Percentiles rank a stretch among this genome's conserved stretches.
These are phyloP conservation scores for Candolleomyces aberdarensis DNA, from an alignment of 768 basidiomycete genomes.

Conservation along the genomic window DNA sequence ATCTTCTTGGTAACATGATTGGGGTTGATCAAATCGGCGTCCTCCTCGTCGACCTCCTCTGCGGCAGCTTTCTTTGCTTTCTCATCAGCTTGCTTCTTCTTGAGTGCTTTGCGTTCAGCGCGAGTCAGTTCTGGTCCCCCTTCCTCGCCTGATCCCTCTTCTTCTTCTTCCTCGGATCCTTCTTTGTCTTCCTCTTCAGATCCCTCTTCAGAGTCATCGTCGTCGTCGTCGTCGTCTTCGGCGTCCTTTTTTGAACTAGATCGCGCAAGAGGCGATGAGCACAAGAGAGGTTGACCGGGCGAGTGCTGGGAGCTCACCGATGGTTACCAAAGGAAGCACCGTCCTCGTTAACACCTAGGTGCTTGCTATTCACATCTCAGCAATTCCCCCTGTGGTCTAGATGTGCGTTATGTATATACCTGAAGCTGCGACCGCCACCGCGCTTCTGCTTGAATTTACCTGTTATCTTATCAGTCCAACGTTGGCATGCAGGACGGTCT, in stretches of 20 bases:
- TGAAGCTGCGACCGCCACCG: conserved; percentile 85
- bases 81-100: conserved; percentile 72
- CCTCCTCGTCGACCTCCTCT: conserved; percentile 52
- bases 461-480: conserved; percentile 18
- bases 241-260: conserved; percentile 19
- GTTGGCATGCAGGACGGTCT: too few relatives aligned
- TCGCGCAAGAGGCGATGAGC: not conserved
- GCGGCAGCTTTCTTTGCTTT: conserved; percentile 33
- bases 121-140: conserved; percentile 63
- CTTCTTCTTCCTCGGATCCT: conserved; percentile 35
- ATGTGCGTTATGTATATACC: conserved; percentile 38
- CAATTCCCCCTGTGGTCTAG: not conserved
- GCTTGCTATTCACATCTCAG: conserved; percentile 2
- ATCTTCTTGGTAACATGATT: conserved; percentile 74
- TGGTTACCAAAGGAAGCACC: not conserved
- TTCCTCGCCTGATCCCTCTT: conserved; percentile 38
- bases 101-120: conserved; percentile 71
- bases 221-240: conserved; percentile 36
- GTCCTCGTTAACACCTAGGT: not conserved
- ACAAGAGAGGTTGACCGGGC: not conserved
- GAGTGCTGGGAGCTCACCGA: not conserved
- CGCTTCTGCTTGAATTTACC: conserved; percentile 87
- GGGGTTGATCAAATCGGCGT: conserved; percentile 73
- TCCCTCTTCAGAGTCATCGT: conserved; percentile 41
- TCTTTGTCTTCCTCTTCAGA: conserved; percentile 41